Evolutionary conservation across 2,329 filamentous ascomycete genomes (phyloP), one percentile per base, ranked within the genome.

Genomic region (Penicillium sclerotiorum): DNA sequence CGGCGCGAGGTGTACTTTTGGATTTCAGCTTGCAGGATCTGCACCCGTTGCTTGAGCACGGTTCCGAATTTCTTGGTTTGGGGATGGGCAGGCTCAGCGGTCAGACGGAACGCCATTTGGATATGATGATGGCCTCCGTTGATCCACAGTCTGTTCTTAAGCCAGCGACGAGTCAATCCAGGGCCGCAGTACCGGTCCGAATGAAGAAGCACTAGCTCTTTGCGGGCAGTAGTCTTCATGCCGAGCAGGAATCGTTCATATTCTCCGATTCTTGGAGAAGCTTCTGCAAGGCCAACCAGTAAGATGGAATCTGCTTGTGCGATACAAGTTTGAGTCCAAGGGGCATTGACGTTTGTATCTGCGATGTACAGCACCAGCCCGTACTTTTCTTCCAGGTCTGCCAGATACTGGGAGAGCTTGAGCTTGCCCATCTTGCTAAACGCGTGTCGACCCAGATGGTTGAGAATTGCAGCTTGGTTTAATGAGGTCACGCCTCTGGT

Each of bases 271-370:
- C 83, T 86, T 0, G 94, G 88, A 3, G 92, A 95, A 1, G 88
- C 87, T 67, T 97, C 94, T 1, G 92, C 94, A 12, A 97, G 75
- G 1, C 91, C 94, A 22, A 99, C 90, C 8, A 99, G 79, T 7
- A 99, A 79, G 56, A 99, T 96, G 60, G 92, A 96, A 71, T 99
- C 94, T 1, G 94, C 94, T 71, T 99, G 94, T 13, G 88, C 88
- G 57, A 99, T 96, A 68, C 95, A 99, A 0, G 94, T 97, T 65
- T 96, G 91, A 0, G 95, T 99, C 94, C 94, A 99, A 0, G 93
- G 92, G 1, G 95, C 90, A 62, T 96, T 97, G 62, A 97, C 94
- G 53, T 86, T 96, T 4, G 95, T 99, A 70, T 99, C 94, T 44
- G 93, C 94, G 50, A 99, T 87, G 66, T 99, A 99, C 7, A 99